Percentiles rank a stretch among this genome's conserved stretches.
These are phyloP conservation scores for Aspergillus ochraceus DNA, from an alignment of 2,329 filamentous ascomycete species.

Conservation along the genomic window DNA sequence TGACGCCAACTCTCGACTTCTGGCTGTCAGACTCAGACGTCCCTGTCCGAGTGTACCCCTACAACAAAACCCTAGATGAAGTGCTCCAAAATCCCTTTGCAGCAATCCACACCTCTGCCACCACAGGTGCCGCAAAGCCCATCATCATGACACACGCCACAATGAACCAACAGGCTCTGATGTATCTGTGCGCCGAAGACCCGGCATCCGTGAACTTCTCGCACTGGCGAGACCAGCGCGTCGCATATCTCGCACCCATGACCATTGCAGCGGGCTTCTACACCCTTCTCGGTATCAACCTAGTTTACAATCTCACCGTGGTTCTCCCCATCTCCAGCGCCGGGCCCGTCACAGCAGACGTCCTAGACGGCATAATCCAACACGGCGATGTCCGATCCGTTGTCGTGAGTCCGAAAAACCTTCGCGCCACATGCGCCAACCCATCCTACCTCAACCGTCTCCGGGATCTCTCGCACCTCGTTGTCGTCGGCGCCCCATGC, in stretches of 20 bases:
- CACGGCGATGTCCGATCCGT: background rate
- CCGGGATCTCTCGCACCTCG: background rate
- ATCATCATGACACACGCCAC: background rate
- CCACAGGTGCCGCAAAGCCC: background rate
- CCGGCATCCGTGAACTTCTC: background rate
- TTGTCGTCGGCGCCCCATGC: background rate
- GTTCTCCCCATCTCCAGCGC: background rate
- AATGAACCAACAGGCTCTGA: background rate
- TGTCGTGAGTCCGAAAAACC: background rate
- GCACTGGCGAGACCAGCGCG: background rate
- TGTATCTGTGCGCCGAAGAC: background rate
- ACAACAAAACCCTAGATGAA: background rate
- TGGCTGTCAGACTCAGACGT: background rate
- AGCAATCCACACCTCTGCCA: background rate
- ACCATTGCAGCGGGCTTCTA: slow-evolving; percentile 1
- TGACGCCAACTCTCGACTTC: background rate
- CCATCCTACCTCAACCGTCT: background rate
- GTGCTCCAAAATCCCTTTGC: background rate
- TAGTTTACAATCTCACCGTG: background rate
- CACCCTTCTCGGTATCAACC: background rate
- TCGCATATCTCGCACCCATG: background rate
- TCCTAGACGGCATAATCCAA: background rate
- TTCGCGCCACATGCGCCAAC: background rate
- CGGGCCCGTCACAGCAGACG: background rate
- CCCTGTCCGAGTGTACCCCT: background rate